Evolutionary conservation across 768 basidiomycete species (phyloP), one percentile per base, ranked within the genome.

Genomic region (Auricularia auricula-judae): DNA sequence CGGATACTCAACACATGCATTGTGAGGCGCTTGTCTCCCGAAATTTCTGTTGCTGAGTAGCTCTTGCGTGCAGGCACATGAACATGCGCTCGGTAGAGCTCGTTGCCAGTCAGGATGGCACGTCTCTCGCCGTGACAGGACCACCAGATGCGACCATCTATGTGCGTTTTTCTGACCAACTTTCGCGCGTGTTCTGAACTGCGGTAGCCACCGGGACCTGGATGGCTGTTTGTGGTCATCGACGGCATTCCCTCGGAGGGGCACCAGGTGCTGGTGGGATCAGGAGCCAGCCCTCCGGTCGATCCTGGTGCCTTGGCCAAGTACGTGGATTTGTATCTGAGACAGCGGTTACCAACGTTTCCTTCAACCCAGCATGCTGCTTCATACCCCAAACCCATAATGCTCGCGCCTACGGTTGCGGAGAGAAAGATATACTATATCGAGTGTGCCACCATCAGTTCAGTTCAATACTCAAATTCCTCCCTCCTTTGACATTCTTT

Each of bases 1-100:
- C 16, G 90, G 88, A n/a, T 91, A 79, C 70, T 82, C 90, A 58
- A 91, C 90, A 3, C 90, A 91, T 70, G 83, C 85, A 16, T 81
- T 86, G 36, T 89, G 91, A 69, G 82, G 86, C 21, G 90, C 18
- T 10, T 44, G 43, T 5, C 47, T 12, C 14, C 39, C 39, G 12
- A 42, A 7, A 42, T 14, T 14, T 14, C 39, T 42, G 12, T 42
- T 42, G 4, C 39, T 42, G 39, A 42, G 8, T 7, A 42, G 8
- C 8, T 42, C 39, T 12, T 51, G 5, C 43, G 10, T 21, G 5
- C 14, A 51, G 58, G n/a, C 56, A 59, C 4, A 59, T 59, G 56
- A 23, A 90, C 72, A 83, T 84, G 23, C 86, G 90, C n/a, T 73
- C 87, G 36, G 88, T 92, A 23, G 87, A 86, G 68, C 78, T 96